Conservation (phyloP, 108 stramenopile species). For the Hondaea fermentalgiana region DNA sequence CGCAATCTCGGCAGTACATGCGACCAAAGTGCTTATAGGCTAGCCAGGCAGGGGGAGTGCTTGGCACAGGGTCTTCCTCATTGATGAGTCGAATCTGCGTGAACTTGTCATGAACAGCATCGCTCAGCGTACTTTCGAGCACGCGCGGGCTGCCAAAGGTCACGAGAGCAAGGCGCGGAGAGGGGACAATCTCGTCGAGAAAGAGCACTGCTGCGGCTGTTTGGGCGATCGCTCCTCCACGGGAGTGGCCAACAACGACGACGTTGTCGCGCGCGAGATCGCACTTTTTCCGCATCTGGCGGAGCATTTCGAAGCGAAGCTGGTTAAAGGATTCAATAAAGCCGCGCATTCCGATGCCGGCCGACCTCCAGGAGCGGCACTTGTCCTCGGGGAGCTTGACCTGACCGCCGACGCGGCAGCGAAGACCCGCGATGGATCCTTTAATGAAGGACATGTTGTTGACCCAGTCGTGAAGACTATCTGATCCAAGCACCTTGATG, state of each 20-base stretch:
- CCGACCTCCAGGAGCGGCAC: background rate
- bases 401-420: background rate
- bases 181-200: background rate
- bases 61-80: background rate
- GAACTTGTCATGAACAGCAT: background rate
- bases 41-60: background rate
- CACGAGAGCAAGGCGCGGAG: background rate
- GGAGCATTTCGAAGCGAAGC: background rate
- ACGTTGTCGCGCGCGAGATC: background rate
- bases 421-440: background rate
- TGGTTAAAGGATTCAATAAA: background rate
- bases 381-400: background rate
- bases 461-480: background rate
- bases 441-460: background rate
- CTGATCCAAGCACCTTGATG: background rate
- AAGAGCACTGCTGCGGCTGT: background rate
- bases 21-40: background rate
- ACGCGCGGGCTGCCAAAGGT: background rate
- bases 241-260: background rate
- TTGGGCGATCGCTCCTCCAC: background rate
- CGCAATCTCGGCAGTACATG: background rate
- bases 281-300: background rate
- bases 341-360: background rate
- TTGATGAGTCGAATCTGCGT: background rate
- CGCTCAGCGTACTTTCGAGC: background rate